These are phyloP conservation scores for Kuraishia capsulata DNA, from an alignment of 805 yeast species.

Conservation along the genomic window DNA sequence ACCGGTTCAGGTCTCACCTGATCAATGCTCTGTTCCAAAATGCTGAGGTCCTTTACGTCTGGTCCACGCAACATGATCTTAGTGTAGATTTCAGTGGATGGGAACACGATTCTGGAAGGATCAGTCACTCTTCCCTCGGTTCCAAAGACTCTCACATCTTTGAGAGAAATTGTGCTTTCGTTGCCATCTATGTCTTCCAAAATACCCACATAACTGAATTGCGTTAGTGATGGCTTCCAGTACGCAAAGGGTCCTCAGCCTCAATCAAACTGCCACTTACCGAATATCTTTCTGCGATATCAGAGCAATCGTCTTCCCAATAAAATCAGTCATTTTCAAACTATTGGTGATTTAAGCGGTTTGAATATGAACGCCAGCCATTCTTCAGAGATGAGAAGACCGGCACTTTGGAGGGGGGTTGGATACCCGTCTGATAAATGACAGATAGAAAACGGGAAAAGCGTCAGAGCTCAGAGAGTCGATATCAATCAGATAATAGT, in stretches of 20 bases:
- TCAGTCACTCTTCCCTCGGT: constrained; percentile 83
- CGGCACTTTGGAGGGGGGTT: too few species aligned
- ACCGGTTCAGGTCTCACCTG: constrained; percentile 48
- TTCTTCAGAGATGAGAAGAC: too few species aligned
- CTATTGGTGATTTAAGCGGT: too few species aligned
- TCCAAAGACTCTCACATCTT: constrained; percentile 75
- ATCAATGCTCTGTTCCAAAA: constrained; percentile 63
- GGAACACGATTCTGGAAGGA: constrained; percentile 60
- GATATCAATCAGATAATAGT: too few species aligned
- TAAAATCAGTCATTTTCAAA: constrained; percentile 84
- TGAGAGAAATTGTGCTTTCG: constrained; percentile 80
- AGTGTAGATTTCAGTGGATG: constrained; percentile 62
- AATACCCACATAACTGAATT: constrained; percentile 75
- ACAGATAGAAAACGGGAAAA: too few species aligned
- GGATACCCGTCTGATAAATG: too few species aligned
- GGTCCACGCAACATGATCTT: constrained; percentile 82
- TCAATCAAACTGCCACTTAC: too few species aligned
- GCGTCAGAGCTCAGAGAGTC: too few species aligned
- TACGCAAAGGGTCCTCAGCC: too few species aligned
- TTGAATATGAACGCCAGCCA: too few species aligned
- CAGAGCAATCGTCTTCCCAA: constrained; percentile 82
- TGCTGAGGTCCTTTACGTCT: constrained; percentile 84
- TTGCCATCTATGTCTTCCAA: constrained; percentile 83
- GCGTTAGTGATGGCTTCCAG: constrained; percentile 1
- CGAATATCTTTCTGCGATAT: constrained; percentile 69